phyloP scores from a whole-genome alignment of 306 rosid species.

The Cercis canadensis region DNA sequence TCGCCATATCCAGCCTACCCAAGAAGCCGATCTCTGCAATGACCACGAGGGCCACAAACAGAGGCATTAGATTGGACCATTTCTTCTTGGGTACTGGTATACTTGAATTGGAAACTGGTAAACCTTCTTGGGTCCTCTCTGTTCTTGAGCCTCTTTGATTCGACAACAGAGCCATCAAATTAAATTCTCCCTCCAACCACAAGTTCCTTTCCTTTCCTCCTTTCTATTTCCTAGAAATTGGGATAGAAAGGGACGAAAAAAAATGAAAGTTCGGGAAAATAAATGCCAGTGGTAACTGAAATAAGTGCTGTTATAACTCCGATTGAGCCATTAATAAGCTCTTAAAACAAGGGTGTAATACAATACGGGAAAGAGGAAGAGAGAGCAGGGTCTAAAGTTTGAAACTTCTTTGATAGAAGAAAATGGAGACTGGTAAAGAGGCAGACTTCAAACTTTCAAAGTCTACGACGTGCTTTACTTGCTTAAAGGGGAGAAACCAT shows the following conservation, averaged over 20 bases:
- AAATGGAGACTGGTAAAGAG: background rate
- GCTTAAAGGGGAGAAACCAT: background rate
- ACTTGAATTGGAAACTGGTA: slow-evolving; percentile 45
- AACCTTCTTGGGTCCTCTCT: slow-evolving; percentile 52
- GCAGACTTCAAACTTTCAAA: slow-evolving; percentile 18
- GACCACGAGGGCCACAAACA: slow-evolving; percentile 71
- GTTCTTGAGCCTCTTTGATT: slow-evolving; percentile 70
- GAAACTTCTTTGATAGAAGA: background rate
- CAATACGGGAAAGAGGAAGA: background rate
- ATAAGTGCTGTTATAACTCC: slow-evolving; percentile 22
- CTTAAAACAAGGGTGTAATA: background rate
- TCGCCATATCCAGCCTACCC: slow-evolving; percentile 79
- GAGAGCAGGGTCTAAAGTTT: slow-evolving; percentile 6
- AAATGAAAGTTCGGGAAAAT: background rate
- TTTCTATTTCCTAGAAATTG: slow-evolving; percentile 28
- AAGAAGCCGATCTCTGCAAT: slow-evolving; percentile 85
- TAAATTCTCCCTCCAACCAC: slow-evolving; percentile 13
- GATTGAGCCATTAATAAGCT: slow-evolving; percentile 17
- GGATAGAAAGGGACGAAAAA: background rate
- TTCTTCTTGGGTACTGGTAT: slow-evolving; percentile 54
- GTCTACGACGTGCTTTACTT: slow-evolving; percentile 23
- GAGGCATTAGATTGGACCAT: slow-evolving; percentile 73
- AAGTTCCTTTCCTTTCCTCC: slow-evolving; percentile 25
- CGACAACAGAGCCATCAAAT: slow-evolving; percentile 60
- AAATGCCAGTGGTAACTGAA: slow-evolving; percentile 2